Evolutionary conservation across 306 rosid genomes (phyloP), one percentile per base, ranked within the genome.

Genomic region (Lupinus albus): DNA sequence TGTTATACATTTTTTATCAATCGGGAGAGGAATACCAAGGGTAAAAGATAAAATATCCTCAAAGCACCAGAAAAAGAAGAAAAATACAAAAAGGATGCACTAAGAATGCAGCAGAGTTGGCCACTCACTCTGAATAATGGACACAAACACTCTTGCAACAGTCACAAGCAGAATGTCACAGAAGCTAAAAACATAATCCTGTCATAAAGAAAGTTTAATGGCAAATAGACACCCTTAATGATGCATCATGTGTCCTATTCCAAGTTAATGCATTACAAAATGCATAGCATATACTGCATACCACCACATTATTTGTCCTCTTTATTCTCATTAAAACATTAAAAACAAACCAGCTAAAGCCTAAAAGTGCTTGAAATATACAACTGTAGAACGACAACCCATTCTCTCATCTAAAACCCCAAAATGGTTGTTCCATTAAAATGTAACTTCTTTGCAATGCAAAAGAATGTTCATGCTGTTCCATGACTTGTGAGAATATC

Each of bases 191-290:
- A 6, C 12, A 33, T 25, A 14, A 25, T 47, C 33, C 33, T 14
- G 38, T 32, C 21, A 36, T 53, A 11, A 56, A 65, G 64, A 15
- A 44, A 44, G 21, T 46, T 46, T 74, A 55, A 32, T 20, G 47
- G 42, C 32, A 5, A 18, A 18, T 18, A 35, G 28, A 56, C 42
- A 68, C 36, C 72, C 38, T 55, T 15, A 56, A 53, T 2, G 25
- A 49, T 65, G 71, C 49, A 45, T 47, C 49, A 45, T 47, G 15
- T 9, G 38, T 65, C 21, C 12, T 7, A 2, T 45, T 54, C 58
- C 67, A 57, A 56, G 21, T 45, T 33, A 65, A 58, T 67, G 55
- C 35, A 25, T 36, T 68, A 14, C 66, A 75, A 25, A 75, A 49
- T 47, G 3, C 28, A 25, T 2, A 59, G 16, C 48, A 25, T 38